Percentiles rank a stretch among this genome's conserved stretches.
phyloP scores from a whole-genome alignment of 2,329 filamentous ascomycete genomes.

The Xylariaceae sp. region DNA sequence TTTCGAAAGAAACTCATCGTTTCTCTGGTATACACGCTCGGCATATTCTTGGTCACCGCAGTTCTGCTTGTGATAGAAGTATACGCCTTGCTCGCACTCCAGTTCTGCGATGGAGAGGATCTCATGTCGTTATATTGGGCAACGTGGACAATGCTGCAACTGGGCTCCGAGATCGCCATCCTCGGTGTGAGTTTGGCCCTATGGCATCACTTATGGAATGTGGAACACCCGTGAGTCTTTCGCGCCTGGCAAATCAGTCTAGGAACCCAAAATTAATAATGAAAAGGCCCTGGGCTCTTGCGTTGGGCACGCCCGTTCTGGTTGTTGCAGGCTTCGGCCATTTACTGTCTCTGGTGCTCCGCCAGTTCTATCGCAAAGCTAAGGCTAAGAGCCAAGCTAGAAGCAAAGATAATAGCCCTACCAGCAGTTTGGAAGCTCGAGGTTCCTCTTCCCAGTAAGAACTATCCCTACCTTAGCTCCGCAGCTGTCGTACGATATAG shows the following conservation, averaged over 20 bases:
- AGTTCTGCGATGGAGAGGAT: conserved; percentile 66
- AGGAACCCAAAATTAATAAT: background rate
- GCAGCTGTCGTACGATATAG: too few relatives aligned
- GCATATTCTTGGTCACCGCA: conserved; percentile 52
- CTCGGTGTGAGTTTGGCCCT: conserved; percentile 60
- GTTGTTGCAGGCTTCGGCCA: conserved; percentile 62
- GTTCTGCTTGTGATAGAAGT: conserved; percentile 59
- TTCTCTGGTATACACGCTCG: conserved; percentile 51
- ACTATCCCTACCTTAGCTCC: background rate
- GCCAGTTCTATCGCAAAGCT: conserved; percentile 32
- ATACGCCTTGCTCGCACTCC: conserved; percentile 57
- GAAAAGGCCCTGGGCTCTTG: conserved; percentile 56
- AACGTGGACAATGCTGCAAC: conserved; percentile 65
- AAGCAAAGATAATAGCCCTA: conserved; percentile 12
- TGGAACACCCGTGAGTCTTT: conserved; percentile 56
- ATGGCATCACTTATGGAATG: conserved; percentile 54
- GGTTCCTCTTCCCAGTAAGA: conserved; percentile 6
- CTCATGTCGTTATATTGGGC: conserved; percentile 66
- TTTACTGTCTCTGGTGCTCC: conserved; percentile 45
- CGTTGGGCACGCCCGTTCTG: conserved; percentile 64
- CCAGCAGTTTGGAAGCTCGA: background rate
- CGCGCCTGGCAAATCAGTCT: background rate
- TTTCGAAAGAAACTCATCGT: conserved; percentile 45
- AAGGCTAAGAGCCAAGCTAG: conserved; percentile 22
- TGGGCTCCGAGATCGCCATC: conserved; percentile 64